Evolutionary conservation across 805 yeast species (phyloP).

Genomic region (Spathaspora girioi): DNA sequence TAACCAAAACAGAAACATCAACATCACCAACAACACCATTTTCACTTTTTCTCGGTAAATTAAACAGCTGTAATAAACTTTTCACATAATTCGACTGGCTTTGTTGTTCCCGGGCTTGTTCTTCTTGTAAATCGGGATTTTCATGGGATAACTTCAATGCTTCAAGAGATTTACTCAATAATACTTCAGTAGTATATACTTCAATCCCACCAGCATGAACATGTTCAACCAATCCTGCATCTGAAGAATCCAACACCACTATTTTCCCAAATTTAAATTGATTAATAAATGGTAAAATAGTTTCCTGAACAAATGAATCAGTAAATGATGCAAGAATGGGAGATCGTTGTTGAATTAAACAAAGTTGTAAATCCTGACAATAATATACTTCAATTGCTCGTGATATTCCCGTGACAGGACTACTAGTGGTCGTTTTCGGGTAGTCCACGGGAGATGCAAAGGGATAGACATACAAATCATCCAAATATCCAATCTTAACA

Average conservation of each 20-base stretch:
- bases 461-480: constrained; percentile 66
- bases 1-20: constrained; percentile 4
- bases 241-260: constrained; percentile 67
- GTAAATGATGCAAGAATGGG: constrained; percentile 73
- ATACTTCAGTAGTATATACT: constrained; percentile 25
- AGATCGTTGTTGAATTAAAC: constrained; percentile 77
- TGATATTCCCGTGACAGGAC: constrained; percentile 35
- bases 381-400: constrained; percentile 66
- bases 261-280: constrained; percentile 41
- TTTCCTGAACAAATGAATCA: constrained; percentile 46
- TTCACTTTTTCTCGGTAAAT: neutral
- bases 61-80: constrained; percentile 3
- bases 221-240: constrained; percentile 49
- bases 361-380: constrained; percentile 35
- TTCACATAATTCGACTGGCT: constrained; percentile 11
- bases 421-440: too few species aligned
- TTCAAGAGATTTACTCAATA: constrained; percentile 27
- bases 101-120: neutral
- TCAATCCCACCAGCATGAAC: constrained; percentile 20
- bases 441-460: constrained; percentile 76
- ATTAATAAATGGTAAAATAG: constrained; percentile 48
- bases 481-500: constrained; percentile 50
- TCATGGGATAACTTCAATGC: constrained; percentile 19
- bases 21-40: constrained; percentile 2
- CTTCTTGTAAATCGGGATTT: constrained; percentile 1